Conservation (phyloP, 139 green algal species). For the Eudorina sp. region DNA sequence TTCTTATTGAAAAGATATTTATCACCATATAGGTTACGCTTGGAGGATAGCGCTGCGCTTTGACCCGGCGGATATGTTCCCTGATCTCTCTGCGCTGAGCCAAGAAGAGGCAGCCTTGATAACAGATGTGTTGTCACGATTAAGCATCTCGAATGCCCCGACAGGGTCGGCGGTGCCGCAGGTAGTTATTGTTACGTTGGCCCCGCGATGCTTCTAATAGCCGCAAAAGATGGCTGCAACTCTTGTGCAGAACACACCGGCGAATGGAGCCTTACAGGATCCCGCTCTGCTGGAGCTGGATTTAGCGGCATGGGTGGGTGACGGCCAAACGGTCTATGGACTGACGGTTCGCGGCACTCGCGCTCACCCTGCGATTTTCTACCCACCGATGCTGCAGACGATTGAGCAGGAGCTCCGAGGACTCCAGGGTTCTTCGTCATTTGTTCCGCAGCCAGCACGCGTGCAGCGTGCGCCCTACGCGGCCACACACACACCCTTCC, state of each 20-base stretch:
- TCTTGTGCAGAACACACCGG: background rate
- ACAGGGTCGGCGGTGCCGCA: background rate
- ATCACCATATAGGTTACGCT: too few species aligned
- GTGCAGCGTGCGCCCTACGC: background rate
- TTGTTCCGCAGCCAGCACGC: background rate
- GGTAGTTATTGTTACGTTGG: background rate
- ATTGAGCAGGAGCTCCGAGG: conserved; percentile 44
- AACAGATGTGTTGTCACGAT: conserved; percentile 12
- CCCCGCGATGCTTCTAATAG: too few species aligned
- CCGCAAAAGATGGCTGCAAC: too few species aligned
- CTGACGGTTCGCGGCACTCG: background rate
- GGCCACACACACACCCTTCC: background rate
- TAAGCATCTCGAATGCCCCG: background rate
- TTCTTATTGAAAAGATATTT: too few species aligned
- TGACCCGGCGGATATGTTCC: too few species aligned
- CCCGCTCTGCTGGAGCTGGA: background rate
- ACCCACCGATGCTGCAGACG: conserved; percentile 29
- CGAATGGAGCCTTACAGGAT: background rate
- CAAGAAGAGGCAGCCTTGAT: conserved; percentile 31
- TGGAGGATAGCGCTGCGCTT: too few species aligned
- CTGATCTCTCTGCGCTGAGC: background rate
- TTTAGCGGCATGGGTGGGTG: conserved; percentile 1
- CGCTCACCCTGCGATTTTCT: background rate
- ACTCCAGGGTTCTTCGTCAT: background rate
- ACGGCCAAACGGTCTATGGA: background rate